Evolutionary conservation across 495 filamentous ascomycete genomes (phyloP).

Genomic region (Pyrenula aspistea): DNA sequence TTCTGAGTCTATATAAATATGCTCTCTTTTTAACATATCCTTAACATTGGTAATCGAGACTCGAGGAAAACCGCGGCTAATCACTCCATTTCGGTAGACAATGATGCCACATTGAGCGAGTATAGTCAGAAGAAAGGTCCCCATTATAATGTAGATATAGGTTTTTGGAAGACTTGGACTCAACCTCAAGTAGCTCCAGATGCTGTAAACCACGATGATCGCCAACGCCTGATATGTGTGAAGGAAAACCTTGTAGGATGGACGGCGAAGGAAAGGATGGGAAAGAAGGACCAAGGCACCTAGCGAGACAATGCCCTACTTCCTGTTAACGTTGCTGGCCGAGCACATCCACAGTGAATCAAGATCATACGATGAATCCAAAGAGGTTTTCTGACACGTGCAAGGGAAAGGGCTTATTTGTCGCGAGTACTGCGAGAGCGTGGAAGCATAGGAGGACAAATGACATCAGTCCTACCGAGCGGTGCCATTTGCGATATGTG

Average conservation of each 20-base stretch:
- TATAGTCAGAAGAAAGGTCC: slow-evolving; percentile 7
- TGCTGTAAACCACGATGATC: slow-evolving; percentile 4
- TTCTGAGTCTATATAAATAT: no score
- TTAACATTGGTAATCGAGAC: slow-evolving; percentile 9
- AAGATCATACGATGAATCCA: slow-evolving; percentile 7
- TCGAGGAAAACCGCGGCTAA: slow-evolving; percentile 6
- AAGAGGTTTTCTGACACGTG: slow-evolving; percentile 4
- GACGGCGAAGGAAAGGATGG: slow-evolving; percentile 4
- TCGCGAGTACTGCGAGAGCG: slow-evolving; percentile 4
- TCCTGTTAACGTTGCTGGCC: no score
- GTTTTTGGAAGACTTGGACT: no score
- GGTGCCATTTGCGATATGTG: slow-evolving; percentile 5
- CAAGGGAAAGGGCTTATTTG: slow-evolving; percentile 3
- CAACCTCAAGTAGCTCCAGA: slow-evolving; percentile 8
- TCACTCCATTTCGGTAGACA: slow-evolving; percentile 8
- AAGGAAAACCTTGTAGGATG: slow-evolving; percentile 9
- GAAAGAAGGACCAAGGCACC: slow-evolving; percentile 6
- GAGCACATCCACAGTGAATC: slow-evolving; percentile 1
- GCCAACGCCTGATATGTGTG: slow-evolving; percentile 9
- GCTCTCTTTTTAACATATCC: slow-evolving; percentile 8
- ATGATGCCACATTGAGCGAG: slow-evolving; percentile 6
- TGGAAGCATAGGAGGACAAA: slow-evolving; percentile 5
- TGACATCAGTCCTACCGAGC: slow-evolving; percentile 5
- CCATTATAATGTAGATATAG: slow-evolving; percentile 9
- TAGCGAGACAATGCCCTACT: slow-evolving; percentile 2